These are phyloP conservation scores for Albatrellus sp. DNA, from an alignment of 1,284 basidiomycete species.

Conservation along the genomic window DNA sequence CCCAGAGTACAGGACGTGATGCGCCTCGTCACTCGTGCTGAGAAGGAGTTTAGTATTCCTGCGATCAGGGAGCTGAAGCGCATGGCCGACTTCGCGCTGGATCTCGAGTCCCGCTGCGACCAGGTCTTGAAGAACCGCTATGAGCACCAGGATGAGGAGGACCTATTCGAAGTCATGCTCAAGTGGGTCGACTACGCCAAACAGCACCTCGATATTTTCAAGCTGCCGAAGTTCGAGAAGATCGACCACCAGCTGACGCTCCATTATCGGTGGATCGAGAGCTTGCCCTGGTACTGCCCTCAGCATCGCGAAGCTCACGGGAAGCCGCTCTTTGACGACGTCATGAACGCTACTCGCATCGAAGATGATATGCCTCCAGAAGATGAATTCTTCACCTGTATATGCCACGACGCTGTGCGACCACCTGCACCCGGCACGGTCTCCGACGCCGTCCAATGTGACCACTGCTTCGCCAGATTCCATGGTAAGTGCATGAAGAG, in stretches of 20 bases:
- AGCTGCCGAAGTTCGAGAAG: conserved; percentile 57
- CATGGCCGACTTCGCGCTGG: conserved; percentile 56
- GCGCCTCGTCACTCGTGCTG: conserved; percentile 51
- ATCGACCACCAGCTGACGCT: conserved; percentile 50
- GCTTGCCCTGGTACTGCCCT: conserved; percentile 65
- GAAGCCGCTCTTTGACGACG: conserved; percentile 53
- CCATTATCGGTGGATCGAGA: conserved; percentile 59
- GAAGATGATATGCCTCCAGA: conserved; percentile 65
- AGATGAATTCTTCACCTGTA: conserved; percentile 75
- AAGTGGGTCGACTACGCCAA: conserved; percentile 62
- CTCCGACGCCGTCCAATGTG: conserved; percentile 77
- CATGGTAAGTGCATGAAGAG: conserved; percentile 72
- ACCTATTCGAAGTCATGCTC: conserved; percentile 55
- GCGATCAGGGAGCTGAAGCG: conserved; percentile 54
- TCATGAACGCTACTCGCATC: conserved; percentile 54
- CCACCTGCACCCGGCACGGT: conserved; percentile 58
- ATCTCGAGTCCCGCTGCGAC: conserved; percentile 63
- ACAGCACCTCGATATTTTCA: conserved; percentile 59
- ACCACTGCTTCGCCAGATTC: conserved; percentile 74
- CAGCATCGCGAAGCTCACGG: conserved; percentile 51
- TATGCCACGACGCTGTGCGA: conserved; percentile 60
- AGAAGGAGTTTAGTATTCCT: conserved; percentile 61
- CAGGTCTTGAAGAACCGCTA: conserved; percentile 56
- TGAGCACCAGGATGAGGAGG: conserved; percentile 37
- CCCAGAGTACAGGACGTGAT: conserved; percentile 57